Base-by-base conservation (phyloP, 2,329 filamentous ascomycete genomes). In the Aureobasidium sp. region DNA sequence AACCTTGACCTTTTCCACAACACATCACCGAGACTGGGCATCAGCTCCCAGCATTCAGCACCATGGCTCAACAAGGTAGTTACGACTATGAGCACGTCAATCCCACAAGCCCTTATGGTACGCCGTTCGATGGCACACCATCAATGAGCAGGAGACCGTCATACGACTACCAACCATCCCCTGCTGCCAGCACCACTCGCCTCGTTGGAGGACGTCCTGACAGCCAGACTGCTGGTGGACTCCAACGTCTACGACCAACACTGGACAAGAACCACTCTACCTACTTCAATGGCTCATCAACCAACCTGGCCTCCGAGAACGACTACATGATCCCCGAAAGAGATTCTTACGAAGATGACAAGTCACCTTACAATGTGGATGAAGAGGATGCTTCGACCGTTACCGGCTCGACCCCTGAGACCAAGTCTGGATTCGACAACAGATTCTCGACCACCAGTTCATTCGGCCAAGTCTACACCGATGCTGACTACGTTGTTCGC, bases 241-340 rank as follows among this genome's bases (percentile, higher is more conserved):
- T 60, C 1, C 58, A 60, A 46, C 58, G 58, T 17, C 58, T 60
- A 17, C 46, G 58, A 53, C 58, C 58, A 33, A 60, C 58, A 17
- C 40, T 60, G 21, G 58, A 60, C 40, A 60, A 60, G 49, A 60
- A 60, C 23, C 58, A 60, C 31, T 60, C 58, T 4, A 51, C 47
- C 15, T 60, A 60, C 31, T 60, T 45, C 58, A 60, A 60, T 51
- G 47, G 58, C 38, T 60, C 58, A 9, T 35, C 38, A 19, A 60
- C 58, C 11, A 60, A 60, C 31, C 40, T 60, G 47, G 57, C 57
- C 8, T 47, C 46, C 11, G 58, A 60, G 49, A 60, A 53, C 25
- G 47, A 60, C 23, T 60, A 60, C 49, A 60, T 60, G 58, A 60
- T 60, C 19, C 47, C 47, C 11, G 58, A 60, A 23, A 60, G 47